Evolutionary conservation across 1,284 basidiomycete species (phyloP).

Genomic region (Schizophyllum commune): DNA sequence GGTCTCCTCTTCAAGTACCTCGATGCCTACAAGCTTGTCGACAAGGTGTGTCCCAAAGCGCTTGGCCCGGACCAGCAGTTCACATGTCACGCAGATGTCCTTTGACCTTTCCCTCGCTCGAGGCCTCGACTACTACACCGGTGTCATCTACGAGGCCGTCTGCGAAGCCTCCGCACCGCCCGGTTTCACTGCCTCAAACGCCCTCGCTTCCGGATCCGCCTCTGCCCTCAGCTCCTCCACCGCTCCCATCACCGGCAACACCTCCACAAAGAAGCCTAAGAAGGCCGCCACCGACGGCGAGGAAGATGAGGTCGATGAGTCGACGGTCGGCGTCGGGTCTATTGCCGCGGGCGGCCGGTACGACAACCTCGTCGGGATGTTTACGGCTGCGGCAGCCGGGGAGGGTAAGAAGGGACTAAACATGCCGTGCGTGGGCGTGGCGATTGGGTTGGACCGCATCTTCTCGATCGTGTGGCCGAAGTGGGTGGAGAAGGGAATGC

Average conservation of each 20-base stretch:
- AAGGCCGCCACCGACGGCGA: slow-evolving; percentile 38
- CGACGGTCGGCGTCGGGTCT: slow-evolving; percentile 90
- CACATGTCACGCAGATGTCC: slow-evolving; percentile 54
- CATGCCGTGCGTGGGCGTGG: slow-evolving; percentile 91
- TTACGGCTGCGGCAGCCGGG: slow-evolving; percentile 73
- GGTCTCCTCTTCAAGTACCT: slow-evolving; percentile 80
- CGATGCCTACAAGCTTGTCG: slow-evolving; percentile 73
- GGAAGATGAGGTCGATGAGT: slow-evolving; percentile 90
- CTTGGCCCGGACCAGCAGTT: slow-evolving; percentile 1
- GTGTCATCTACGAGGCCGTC: slow-evolving; percentile 96
- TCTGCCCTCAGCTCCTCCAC: slow-evolving; percentile 27
- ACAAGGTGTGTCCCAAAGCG: slow-evolving; percentile 44
- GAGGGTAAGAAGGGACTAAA: slow-evolving; percentile 59
- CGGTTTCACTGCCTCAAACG: slow-evolving; percentile 51
- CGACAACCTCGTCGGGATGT: slow-evolving; percentile 95
- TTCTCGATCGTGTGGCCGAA: slow-evolving; percentile 90
- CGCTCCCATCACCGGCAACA: slow-evolving; percentile 41
- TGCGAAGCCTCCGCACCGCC: slow-evolving; percentile 92
- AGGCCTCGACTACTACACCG: slow-evolving; percentile 98
- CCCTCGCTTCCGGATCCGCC: slow-evolving; percentile 20
- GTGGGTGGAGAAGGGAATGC: slow-evolving; percentile 68
- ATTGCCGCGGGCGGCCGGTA: slow-evolving; percentile 97
- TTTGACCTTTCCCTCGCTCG: slow-evolving; percentile 96
- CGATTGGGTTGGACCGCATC: slow-evolving; percentile 93
- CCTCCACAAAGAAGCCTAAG: slow-evolving; percentile 39